Base-by-base conservation (phyloP, 352 stramenopile genomes). In the Phytophthora nicotianae region DNA sequence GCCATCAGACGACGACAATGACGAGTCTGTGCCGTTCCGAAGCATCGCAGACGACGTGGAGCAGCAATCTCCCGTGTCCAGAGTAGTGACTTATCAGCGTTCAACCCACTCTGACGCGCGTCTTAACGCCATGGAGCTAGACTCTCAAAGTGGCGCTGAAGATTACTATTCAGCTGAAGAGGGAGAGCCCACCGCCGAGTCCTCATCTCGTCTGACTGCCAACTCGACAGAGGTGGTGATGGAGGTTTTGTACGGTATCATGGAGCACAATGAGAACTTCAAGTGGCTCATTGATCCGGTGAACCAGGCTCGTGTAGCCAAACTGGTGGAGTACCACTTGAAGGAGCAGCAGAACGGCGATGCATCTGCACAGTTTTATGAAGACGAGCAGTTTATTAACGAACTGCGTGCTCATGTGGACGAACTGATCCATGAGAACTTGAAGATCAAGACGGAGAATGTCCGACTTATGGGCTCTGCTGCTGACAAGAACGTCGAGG, bases 381-480 rank as follows among this genome's bases (percentile, higher is more conserved):
- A 86, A 41, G 55, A 75, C 23, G 68, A 73, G 43, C 57, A 58
- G 14, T 63, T 78, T 37, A 68, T 74, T 19, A 66, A 60, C 19
- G 79, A 84, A 21, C 72, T 91, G 20, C 79, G 78, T 10, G 70
- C 69, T 0, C 77, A 91, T 24, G 70, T 90, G 51, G 78, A 90
- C 52, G 41, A 79, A 51, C 51, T 90, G 27, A 68, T 88, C 14
- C 72, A 69, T 14, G 78, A 91, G 59, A 91, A 89, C 42, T 48
- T 79, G 13, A 76, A 79, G 67, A 83, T 87, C 8, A 71, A 86
- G 38, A 77, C 74, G 4, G 76, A 91, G 58, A 89, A 90, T 35
- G 78, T 86, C 14, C 50, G 53, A 51, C 68, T 77, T 14, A 62
- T 72, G 41, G 51, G 40, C 20, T 52, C 37, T 32, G 41, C 68